Percentiles rank a stretch among this genome's conserved stretches.
phyloP scores from a whole-genome alignment of 2,329 filamentous ascomycete species.

The Nemania sp. region DNA sequence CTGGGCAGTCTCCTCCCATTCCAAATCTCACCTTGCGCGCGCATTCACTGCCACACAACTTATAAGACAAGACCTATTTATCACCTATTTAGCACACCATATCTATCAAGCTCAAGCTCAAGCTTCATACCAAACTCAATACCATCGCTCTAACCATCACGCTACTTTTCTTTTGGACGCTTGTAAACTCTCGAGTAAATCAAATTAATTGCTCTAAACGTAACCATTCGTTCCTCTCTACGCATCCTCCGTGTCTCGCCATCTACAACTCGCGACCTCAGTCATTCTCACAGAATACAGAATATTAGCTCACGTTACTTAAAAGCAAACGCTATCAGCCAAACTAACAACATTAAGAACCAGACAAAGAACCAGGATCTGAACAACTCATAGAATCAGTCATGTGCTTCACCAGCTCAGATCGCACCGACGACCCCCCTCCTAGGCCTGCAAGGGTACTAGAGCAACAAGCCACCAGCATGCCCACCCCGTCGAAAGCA shows the following conservation, averaged over 20 bases:
- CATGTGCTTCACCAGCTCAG: constrained; percentile 64
- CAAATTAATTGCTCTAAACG: not conserved
- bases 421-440: constrained; percentile 55
- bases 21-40: constrained; percentile 23
- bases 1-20: constrained; percentile 28
- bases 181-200: not conserved
- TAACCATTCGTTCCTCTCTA: not conserved
- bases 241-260: not conserved
- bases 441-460: constrained; percentile 54
- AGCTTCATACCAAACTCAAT: not conserved
- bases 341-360: not conserved
- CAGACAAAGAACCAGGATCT: not conserved
- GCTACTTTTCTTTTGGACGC: not conserved
- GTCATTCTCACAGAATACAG: not conserved
- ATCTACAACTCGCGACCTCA: not conserved
- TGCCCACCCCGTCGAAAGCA: constrained; percentile 39
- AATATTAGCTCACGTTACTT: not conserved
- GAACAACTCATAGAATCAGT: constrained; percentile 43
- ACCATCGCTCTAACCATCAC: not conserved
- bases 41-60: constrained; percentile 26
- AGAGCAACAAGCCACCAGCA: constrained; percentile 37
- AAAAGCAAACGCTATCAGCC: not conserved
- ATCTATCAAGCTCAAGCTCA: not conserved
- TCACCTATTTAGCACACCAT: not conserved
- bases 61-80: no score